Base-by-base conservation (phyloP, 192 early-diverging fungal genomes). In the Martensiomyces pterosporus region DNA sequence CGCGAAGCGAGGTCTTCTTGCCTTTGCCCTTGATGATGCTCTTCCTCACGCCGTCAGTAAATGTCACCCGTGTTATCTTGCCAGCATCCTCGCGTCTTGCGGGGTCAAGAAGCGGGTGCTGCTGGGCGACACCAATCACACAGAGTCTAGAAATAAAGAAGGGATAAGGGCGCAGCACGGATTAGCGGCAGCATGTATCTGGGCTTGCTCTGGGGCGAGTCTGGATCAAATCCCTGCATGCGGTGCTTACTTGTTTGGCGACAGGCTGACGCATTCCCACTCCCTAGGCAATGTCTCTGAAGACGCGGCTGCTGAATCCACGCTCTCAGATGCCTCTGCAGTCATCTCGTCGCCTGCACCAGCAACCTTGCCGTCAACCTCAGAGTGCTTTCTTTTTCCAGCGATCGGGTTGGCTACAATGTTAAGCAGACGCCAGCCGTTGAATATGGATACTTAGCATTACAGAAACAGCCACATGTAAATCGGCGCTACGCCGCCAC, bases 1-100 rank as follows among this genome's bases (percentile, higher is more conserved):
- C 27, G 1, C 58, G 54, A 19, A 66, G 46, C 9, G 69, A 56
- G 26, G 57, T 48, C 50, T 66, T 73, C 39, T 73, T 73, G 17
- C 44, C 47, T 18, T 73, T 73, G 43, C 69, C 69, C 46, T 49
- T 44, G 49, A 66, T 66, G 12, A 66, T 43, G 41, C 64, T 62
- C 13, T 54, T 37, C n/a, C 25, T 49, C 2, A 73, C 49, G 19
- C 15, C 42, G 17, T 60, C 49, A 1, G 63, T 39, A 40, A 57
- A 73, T 18, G 55, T 56, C 14, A 71, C 48, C 19, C 43, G 47
- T 26, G 24, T 24, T 1, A 53, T 51, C 4, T 13, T 41, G 18
- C 60, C 52, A 9, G 43, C 33, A 10, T 41, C 38, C 35, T 27
- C 57, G 22, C 26, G 26, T 13, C 13, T 24, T 14, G 23, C 19